Base-by-base conservation (phyloP, 1,284 basidiomycete genomes). In the Ceratobasidium sp. region DNA sequence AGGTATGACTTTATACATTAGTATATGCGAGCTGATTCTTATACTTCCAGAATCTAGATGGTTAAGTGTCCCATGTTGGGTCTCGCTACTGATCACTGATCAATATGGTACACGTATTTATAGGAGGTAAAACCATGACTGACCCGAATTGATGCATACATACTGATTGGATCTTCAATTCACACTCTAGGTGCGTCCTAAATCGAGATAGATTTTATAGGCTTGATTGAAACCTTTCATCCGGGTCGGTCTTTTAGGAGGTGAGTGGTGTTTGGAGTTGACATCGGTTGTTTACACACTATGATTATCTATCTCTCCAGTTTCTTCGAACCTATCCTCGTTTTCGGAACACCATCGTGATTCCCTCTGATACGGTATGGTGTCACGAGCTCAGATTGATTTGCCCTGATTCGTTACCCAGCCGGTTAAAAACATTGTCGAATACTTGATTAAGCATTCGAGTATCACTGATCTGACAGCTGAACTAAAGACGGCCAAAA, bases 301-400 rank as follows among this genome's bases (percentile, higher is more conserved):
- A 20, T 20, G 18, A 20, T n/a, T 20, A n/a, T 53, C n/a, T 20
- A 20, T 6, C 18, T n/a, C 51, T 53, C 18, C 13, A 53, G 51
- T 53, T 53, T n/a, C 51, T 53, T 53, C 51, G 51, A 15, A 20
- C n/a, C 51, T n/a, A 53, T 53, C 51, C 51, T n/a, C 51, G 51
- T 6, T 53, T 53, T n/a, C 51, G 51, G 15, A 53, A 53, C n/a
- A 53, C 51, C 6, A 53, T 53, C 51, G 18, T 53, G 18, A n/a
- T 53, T 20, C 51, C 51, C n/a, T 53, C 51, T 7, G 18, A 53
- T n/a, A 53, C n/a, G 51, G 51, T 53, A n/a, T 20, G 51, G n/a
- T 53, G 51, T 20, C 51, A 53, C 18, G 18, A n/a, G 12, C n/a
- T 53, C 51, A 20, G 18, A n/a, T 18, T 20, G n/a, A 18, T n/a